Conservation (phyloP, 129 eudicot species). For the Rutidosis leptorrhynchoides region DNA sequence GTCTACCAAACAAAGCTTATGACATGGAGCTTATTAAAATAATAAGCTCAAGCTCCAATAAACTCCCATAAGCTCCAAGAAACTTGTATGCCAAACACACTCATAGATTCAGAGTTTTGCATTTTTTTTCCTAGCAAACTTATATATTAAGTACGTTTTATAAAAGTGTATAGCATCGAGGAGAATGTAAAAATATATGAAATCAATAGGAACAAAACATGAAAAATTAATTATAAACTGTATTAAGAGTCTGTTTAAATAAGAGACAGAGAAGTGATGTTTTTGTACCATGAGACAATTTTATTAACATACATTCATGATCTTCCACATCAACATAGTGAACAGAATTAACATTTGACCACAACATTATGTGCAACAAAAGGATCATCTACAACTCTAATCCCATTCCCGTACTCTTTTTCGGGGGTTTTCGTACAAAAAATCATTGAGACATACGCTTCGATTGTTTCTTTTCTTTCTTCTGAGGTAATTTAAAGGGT, state of each 20-base stretch:
- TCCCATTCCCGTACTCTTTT: conserved; percentile 19
- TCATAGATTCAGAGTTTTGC: no score
- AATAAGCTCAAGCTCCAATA: no score
- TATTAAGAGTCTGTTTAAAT: conserved; percentile 22
- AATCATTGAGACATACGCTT: conserved; percentile 33
- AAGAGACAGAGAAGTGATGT: conserved; percentile 23
- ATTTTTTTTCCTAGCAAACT: no score
- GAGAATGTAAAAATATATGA: no score
- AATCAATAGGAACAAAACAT: no score
- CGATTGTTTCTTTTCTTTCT: conserved; percentile 68
- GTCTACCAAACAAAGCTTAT: no score
- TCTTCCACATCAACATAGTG: conserved; percentile 34
- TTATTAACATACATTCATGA: conserved; percentile 40
- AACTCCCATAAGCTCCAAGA: no score
- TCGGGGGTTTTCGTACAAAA: neutral
- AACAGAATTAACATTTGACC: conserved; percentile 9
- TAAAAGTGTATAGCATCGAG: no score
- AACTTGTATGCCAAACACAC: no score
- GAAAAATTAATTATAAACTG: no score
- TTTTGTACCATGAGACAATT: conserved; percentile 27
- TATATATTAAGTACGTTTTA: no score
- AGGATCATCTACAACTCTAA: conserved; percentile 20
- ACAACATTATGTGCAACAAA: conserved; percentile 27
- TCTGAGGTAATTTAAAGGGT: conserved; percentile 84
- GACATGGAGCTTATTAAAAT: no score